Evolutionary conservation across 2,329 filamentous ascomycete species (phyloP), one percentile per base, ranked within the genome.

Genomic region (Fusarium phyllophilum): DNA sequence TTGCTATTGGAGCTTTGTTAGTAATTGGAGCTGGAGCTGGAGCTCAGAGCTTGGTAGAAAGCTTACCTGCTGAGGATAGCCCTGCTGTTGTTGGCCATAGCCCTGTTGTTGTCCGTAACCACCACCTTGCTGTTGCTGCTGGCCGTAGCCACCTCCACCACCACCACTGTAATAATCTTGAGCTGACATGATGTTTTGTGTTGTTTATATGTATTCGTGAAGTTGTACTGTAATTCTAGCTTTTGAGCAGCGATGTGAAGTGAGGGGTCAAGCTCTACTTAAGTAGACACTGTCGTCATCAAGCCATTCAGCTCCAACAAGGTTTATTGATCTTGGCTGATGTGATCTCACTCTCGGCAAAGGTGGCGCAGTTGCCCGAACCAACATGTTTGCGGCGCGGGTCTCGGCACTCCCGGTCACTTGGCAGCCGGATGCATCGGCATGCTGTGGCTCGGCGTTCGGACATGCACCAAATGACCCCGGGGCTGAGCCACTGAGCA

Each of bases 111-210:
- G 68, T 14, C 64, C 64, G 0, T 66, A 66, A 9, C 51, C 51
- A 14, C 64, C 49, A 11, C 64, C 49, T 36, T 72, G 62, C 4
- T 68, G 63, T 38, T 70, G 68, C 18, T 69, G 68, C 34, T 70
- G 65, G 31, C 66, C 36, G 20, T 56, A 29, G 14, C 68, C 56
- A 24, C 74, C 61, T 17, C 70, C 48, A 14, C 65, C 48, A 17
- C 65, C 58, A 15, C 74, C 68, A 15, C 68, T 26, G 57, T 78
- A 78, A 63, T 78, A 78, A 24, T 78, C 76, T 36, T 78, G 73
- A 39, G 76, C 73, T 31, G 76, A 77, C 76, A 78, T 78, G 33
- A n/a, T 38, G 22, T 33, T 66, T 54, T 14, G 24, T 46, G 34
- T 63, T 29, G 26, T 31, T 17, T 63, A 12, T 45, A 24, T 13